Conservation (phyloP, 1,139 yeast genomes). For the Suhomyces maxii region DNA sequence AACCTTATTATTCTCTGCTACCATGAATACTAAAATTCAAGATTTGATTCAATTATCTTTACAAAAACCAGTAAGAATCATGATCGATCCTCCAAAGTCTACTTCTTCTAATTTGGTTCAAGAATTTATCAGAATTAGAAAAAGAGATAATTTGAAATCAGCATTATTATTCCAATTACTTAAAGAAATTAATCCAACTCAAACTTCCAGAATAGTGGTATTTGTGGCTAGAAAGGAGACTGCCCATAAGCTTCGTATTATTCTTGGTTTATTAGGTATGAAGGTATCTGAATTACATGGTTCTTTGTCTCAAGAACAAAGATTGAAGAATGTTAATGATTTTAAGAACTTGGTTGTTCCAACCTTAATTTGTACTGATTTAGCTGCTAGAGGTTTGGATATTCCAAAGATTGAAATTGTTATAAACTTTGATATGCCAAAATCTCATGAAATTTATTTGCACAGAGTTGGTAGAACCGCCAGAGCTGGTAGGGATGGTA, state of each 20-base stretch:
- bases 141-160: conserved; percentile 80
- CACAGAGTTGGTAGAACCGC: conserved; percentile 99
- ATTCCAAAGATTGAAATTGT: conserved; percentile 96
- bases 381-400: conserved; percentile 99
- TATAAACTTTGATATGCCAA: conserved; percentile 94
- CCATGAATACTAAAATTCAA: conserved; percentile 93
- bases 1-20: conserved; percentile 91
- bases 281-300: conserved; percentile 94
- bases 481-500: conserved; percentile 97
- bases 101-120: conserved; percentile 86
- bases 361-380: conserved; percentile 89
- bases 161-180: conserved; percentile 75
- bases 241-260: conserved; percentile 82
- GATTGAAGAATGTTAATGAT: conserved; percentile 77
- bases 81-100: conserved; percentile 95
- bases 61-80: conserved; percentile 85
- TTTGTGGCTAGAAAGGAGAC: conserved; percentile 88
- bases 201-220: conserved; percentile 74
- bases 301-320: conserved; percentile 91
- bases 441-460: conserved; percentile 81
- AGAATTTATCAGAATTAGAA: conserved; percentile 92
- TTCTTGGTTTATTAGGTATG: conserved; percentile 83
- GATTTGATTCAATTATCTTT: conserved; percentile 84
- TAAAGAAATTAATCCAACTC: conserved; percentile 60
- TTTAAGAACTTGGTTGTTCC: conserved; percentile 84